These are phyloP conservation scores for Sclerotinia sclerotiorum DNA, from an alignment of 2,329 filamentous ascomycete genomes.

Conservation along the genomic window DNA sequence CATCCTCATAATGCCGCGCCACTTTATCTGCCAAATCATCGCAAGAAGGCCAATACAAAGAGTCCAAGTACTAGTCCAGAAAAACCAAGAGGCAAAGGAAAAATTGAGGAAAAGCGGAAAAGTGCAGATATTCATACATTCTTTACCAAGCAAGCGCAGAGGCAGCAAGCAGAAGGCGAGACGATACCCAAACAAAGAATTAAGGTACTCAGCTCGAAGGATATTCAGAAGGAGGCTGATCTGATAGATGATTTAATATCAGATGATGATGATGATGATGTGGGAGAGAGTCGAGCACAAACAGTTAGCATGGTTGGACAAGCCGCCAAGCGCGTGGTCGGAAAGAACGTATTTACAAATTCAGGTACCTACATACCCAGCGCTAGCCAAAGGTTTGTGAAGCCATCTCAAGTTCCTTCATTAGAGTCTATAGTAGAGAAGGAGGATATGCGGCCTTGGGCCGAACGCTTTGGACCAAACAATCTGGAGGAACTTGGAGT, in stretches of 20 bases:
- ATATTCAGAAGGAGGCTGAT: constrained; percentile 53
- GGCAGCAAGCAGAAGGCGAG: constrained; percentile 37
- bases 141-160: constrained; percentile 62
- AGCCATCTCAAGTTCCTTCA: constrained; percentile 42
- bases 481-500: constrained; percentile 84
- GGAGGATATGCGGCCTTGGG: constrained; percentile 75
- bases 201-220: constrained; percentile 44
- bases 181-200: constrained; percentile 35
- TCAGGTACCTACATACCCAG: constrained; percentile 32
- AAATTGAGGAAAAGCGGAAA: constrained; percentile 51
- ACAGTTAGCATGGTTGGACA: constrained; percentile 56
- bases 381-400: constrained; percentile 54
- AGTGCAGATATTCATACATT: constrained; percentile 58
- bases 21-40: constrained; percentile 36
- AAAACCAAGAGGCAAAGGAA: constrained; percentile 44
- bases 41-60: constrained; percentile 37
- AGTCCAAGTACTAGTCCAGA: constrained; percentile 48
- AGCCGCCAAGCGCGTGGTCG: constrained; percentile 55
- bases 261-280: constrained; percentile 60
- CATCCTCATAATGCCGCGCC: constrained; percentile 37
- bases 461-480: constrained; percentile 75
- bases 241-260: constrained; percentile 48
- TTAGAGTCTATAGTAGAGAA: constrained; percentile 34
- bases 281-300: constrained; percentile 50
- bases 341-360: constrained; percentile 38